phyloP scores from a whole-genome alignment of 164 flowering plant genomes.

The Magnolia sinica region DNA sequence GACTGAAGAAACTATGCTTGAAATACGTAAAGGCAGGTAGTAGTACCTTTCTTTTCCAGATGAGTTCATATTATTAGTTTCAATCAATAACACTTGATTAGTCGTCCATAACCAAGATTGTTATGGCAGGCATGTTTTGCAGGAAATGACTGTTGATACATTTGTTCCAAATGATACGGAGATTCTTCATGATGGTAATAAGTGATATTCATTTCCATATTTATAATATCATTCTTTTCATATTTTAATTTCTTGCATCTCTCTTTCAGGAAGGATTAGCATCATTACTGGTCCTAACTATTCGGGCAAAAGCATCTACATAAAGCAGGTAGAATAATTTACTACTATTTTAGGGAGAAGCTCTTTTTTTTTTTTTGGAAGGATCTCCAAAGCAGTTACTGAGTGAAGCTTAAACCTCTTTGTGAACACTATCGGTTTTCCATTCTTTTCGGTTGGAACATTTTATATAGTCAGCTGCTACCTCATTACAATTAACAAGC shows the following conservation, averaged over 20 bases:
- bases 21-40: conserved; percentile 86
- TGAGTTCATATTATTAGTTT: neutral
- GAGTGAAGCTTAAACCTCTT: too few relatives aligned
- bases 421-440: neutral
- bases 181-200: conserved; percentile 60
- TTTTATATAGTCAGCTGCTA: neutral
- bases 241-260: neutral
- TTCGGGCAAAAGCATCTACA: conserved; percentile 94
- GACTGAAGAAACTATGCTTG: conserved; percentile 58
- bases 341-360: neutral
- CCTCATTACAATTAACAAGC: neutral
- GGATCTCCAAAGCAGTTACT: neutral
- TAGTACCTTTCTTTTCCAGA: neutral
- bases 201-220: neutral
- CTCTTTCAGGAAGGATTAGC: conserved; percentile 68
- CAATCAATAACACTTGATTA: neutral
- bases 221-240: neutral
- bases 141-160: conserved; percentile 96
- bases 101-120: conserved; percentile 10
- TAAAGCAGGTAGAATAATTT: conserved; percentile 66
- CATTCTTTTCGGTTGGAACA: neutral
- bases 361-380: neutral
- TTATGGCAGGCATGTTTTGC: conserved; percentile 79
- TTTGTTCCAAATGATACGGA: conserved; percentile 93
- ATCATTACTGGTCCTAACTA: conserved; percentile 96